Base-by-base conservation (phyloP, 768 basidiomycete genomes). In the Mycena capillaripes region DNA sequence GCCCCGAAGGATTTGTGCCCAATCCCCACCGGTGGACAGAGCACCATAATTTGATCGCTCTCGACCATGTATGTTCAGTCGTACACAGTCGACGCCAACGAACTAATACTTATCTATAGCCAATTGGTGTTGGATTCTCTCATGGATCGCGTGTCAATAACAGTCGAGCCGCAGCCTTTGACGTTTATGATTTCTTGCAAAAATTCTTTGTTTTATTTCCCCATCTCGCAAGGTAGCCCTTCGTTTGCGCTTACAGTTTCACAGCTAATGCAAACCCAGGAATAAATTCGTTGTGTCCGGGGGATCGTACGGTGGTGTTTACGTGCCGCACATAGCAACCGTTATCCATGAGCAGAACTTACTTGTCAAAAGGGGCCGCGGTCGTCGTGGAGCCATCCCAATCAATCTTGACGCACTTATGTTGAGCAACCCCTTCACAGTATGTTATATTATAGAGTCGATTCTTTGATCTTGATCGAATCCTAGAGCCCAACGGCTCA, bases 171-270 rank as follows among this genome's bases (percentile, higher is more conserved):
- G 80, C 80, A 5, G 83, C 82, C 2, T 44, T 71, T 32, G 82
- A 82, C 71, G 79, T 80, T 19, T 83, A 82, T 70, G 82, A 82
- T 73, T 84, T 83, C 58, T 44, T 83, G 38, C 80, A 82, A 67
- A 59, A 46, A 9, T 29, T 60, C 17, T 44, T 60, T 21, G 56
- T 55, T 3, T 55, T 81, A 14, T 79, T 72, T 58, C 81, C 79
- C 19, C 65, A 61, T 52, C 59, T 69, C 10, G n/a, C 57, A 4
- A 8, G 59, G 67, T 69, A 30, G 16, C 21, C 12, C 17, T 25
- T 19, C 16, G 16, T 56, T 11, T 27, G 19, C 34, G 1, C 12
- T 19, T 53, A 6, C 19, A 12, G 36, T 7, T 36, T 23, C 16
- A 4, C 6, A 27, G n/a, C 48, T 25, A 38, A 5, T 25, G 3